phyloP scores from a whole-genome alignment of 441 rosid species.

The Populus hybrid region DNA sequence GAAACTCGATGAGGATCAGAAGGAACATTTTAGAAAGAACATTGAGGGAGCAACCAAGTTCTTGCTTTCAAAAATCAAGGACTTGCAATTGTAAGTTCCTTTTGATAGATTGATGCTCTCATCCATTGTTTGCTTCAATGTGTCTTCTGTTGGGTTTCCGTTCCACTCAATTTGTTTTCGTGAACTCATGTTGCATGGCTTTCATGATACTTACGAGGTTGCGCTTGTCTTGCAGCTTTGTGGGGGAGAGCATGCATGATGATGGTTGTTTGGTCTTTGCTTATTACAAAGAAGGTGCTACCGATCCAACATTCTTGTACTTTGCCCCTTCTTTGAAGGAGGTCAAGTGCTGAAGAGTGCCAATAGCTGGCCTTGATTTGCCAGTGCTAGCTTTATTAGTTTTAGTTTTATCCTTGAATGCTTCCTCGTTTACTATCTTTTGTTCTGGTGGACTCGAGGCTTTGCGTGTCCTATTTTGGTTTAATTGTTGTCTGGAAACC shows the following conservation, averaged over 20 bases:
- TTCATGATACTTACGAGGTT: neutral
- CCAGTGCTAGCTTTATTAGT: conserved; percentile 24
- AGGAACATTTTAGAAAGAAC: conserved; percentile 64
- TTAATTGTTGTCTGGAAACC: conserved; percentile 1
- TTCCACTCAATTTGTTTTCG: neutral
- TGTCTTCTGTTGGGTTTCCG: neutral
- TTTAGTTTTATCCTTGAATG: conserved; percentile 24
- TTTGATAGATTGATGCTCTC: neutral
- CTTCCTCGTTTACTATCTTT: neutral
- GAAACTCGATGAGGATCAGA: conserved; percentile 56
- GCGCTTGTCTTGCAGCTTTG: conserved; percentile 49
- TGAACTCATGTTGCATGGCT: neutral
- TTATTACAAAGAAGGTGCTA: conserved; percentile 93
- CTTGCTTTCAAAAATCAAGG: conserved; percentile 72
- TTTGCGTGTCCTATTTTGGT: conserved; percentile 13
- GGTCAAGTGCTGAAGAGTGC: conserved; percentile 67
- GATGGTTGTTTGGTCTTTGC: conserved; percentile 77
- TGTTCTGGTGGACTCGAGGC: conserved; percentile 10
- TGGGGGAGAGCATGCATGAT: conserved; percentile 93
- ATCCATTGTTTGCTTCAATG: neutral
- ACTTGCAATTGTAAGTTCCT: conserved; percentile 82
- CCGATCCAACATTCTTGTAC: conserved; percentile 95
- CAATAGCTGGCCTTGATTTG: conserved; percentile 20
- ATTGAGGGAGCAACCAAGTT: conserved; percentile 90
- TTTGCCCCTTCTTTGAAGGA: conserved; percentile 82